phyloP scores from a whole-genome alignment of 2,329 filamentous ascomycete species.

The Huntiella omanensis region DNA sequence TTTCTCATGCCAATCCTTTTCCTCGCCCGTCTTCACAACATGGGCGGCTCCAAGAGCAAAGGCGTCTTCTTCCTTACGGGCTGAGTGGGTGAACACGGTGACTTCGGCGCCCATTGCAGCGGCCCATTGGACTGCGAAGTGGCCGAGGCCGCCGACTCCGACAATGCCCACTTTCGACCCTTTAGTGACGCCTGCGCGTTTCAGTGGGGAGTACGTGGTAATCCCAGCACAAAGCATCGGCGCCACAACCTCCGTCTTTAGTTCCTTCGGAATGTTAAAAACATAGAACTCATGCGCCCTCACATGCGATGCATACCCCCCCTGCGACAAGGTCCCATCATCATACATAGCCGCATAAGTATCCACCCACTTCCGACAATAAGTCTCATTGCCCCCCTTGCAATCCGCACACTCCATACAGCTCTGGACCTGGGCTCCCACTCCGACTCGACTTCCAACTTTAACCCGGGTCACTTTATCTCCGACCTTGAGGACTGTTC shows the following conservation, averaged over 20 bases:
- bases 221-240: conserved; percentile 72
- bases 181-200: conserved; percentile 50
- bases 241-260: conserved; percentile 42
- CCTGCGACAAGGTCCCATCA: conserved; percentile 43
- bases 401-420: conserved; percentile 48
- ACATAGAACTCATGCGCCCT: conserved; percentile 60
- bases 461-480: conserved; percentile 40
- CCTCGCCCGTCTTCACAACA: conserved; percentile 35
- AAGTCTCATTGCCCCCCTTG: conserved; percentile 47
- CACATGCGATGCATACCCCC: conserved; percentile 45
- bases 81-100: conserved; percentile 36
- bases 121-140: conserved; percentile 48
- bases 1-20: conserved; percentile 27
- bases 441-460: conserved; percentile 44
- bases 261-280: conserved; percentile 52
- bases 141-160: conserved; percentile 51
- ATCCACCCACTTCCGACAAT: conserved; percentile 40
- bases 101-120: conserved; percentile 39
- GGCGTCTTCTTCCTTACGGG: conserved; percentile 36
- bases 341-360: conserved; percentile 41
- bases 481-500: conserved; percentile 43
- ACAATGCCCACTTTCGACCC: conserved; percentile 59
- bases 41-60: conserved; percentile 34
- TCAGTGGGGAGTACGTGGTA: conserved; percentile 58
- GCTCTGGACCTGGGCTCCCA: conserved; percentile 48